Conservation (phyloP, 371 early-diverging fungal genomes). For the Mucor irregularis region DNA sequence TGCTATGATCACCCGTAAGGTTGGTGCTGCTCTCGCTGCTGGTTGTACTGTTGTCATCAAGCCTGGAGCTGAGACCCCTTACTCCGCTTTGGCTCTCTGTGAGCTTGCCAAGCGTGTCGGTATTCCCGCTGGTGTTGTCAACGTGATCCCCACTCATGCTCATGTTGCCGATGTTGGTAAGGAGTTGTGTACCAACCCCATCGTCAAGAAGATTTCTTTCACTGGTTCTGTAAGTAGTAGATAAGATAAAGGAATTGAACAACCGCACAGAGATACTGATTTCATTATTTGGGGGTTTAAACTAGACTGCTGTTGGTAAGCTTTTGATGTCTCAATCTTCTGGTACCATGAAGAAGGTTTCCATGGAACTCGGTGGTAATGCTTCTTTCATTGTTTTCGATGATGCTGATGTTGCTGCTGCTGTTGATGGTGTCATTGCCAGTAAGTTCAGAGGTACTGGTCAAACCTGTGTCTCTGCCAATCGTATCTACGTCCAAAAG, state of each 20-base stretch:
- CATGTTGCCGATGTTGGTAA: conserved; percentile 68
- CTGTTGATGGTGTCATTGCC: conserved; percentile 59
- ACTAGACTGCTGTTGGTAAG: conserved; percentile 72
- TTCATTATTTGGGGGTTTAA: not conserved
- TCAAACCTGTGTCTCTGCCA: conserved; percentile 86
- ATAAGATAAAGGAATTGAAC: not conserved
- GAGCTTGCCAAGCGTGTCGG: conserved; percentile 82
- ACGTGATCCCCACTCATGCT: conserved; percentile 70
- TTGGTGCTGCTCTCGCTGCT: conserved; percentile 79
- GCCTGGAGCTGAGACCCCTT: conserved; percentile 81
- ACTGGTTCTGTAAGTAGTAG: conserved; percentile 70
- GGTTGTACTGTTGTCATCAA: conserved; percentile 80
- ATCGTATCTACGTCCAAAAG: conserved; percentile 86
- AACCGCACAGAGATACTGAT: not conserved
- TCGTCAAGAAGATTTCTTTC: conserved; percentile 76
- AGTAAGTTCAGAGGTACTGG: conserved; percentile 89
- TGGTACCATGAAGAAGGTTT: conserved; percentile 75
- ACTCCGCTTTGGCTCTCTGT: conserved; percentile 76
- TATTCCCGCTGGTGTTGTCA: conserved; percentile 87
- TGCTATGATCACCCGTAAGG: conserved; percentile 91
- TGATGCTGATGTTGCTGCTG: conserved; percentile 70
- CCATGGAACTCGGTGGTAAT: conserved; percentile 85
- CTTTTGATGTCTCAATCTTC: conserved; percentile 71
- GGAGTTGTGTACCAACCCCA: conserved; percentile 66
- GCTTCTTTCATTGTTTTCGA: conserved; percentile 93